Conservation (phyloP, 106 monocot species). For the Cymbidium sinense region DNA sequence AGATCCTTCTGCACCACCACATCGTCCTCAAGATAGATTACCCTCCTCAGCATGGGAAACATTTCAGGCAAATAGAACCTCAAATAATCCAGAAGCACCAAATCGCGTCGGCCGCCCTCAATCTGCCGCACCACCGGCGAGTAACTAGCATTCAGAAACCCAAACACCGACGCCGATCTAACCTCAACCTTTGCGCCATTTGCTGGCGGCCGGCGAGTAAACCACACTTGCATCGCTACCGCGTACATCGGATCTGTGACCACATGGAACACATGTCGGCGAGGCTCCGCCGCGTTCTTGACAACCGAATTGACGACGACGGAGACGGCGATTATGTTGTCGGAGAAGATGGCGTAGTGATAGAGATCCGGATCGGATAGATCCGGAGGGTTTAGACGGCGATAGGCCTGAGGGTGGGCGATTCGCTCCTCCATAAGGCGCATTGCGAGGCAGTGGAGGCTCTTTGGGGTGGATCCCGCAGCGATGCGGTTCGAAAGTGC, state of each 20-base stretch:
- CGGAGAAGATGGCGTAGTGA: constrained; percentile 76
- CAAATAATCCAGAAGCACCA: constrained; percentile 53
- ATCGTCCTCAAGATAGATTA: constrained; percentile 83
- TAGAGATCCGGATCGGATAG: constrained; percentile 35
- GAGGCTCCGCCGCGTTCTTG: constrained; percentile 47
- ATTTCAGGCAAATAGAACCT: constrained; percentile 93
- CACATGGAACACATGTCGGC: constrained; percentile 61
- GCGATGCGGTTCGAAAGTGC: constrained; percentile 44
- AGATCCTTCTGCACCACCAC: constrained; percentile 91
- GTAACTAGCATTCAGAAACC: constrained; percentile 49
- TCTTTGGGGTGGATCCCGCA: constrained; percentile 76
- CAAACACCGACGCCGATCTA: constrained; percentile 43
- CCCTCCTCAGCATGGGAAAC: constrained; percentile 56
- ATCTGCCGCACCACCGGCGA: constrained; percentile 41
- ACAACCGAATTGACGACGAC: constrained; percentile 67
- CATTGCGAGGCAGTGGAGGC: constrained; percentile 79
- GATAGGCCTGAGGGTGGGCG: constrained; percentile 41
- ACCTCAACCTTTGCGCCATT: constrained; percentile 55
- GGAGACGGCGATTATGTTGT: constrained; percentile 82
- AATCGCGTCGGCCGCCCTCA: constrained; percentile 31
- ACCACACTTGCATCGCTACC: constrained; percentile 86
- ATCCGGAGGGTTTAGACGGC: constrained; percentile 2
- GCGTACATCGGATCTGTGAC: constrained; percentile 81
- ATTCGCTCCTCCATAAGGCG: constrained; percentile 65
- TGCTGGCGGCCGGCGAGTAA: constrained; percentile 46